A percentile compares a stretch with the other conserved stretches of the same genome.
Conservation (phyloP, 225 moss, liverwort and hornwort species). For the Antitrichia curtipendula region DNA sequence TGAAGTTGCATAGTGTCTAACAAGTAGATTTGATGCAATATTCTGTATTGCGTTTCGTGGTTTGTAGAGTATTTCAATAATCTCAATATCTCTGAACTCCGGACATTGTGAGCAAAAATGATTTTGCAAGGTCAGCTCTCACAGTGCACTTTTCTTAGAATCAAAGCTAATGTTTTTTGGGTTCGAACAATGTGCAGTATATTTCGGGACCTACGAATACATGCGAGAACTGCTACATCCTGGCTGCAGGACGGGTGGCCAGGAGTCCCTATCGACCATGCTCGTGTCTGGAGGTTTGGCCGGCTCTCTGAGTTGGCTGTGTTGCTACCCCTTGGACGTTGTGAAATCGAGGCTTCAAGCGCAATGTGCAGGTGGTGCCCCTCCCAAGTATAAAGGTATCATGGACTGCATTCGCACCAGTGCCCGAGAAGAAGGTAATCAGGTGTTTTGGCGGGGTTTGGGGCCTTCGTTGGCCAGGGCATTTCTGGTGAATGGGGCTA, state of each 20-base stretch:
- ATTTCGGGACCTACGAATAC: conserved; percentile 87
- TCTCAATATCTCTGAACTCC: neutral
- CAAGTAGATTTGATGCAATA: neutral
- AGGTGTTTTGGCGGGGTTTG: conserved; percentile 84
- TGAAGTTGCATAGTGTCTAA: neutral
- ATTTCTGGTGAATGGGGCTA: conserved; percentile 84
- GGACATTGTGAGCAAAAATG: neutral
- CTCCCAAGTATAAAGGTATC: conserved; percentile 55
- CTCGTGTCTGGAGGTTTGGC: conserved; percentile 88
- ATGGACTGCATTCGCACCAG: conserved; percentile 77
- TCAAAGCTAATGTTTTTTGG: neutral
- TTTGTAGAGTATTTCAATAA: neutral
- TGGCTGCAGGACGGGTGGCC: conserved; percentile 62
- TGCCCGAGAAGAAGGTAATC: conserved; percentile 63
- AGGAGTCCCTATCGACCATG: conserved; percentile 86
- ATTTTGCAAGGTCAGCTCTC: neutral
- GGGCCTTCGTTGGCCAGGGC: conserved; percentile 91
- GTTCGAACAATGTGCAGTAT: conserved; percentile 32
- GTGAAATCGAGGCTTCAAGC: conserved; percentile 93
- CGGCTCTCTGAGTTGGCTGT: conserved; percentile 80
- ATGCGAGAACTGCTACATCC: conserved; percentile 79
- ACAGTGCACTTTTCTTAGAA: neutral
- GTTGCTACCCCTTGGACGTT: conserved; percentile 91
- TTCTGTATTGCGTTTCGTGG: neutral
- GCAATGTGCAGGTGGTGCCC: conserved; percentile 40